Conservation (phyloP, 2,329 filamentous ascomycete genomes). For the Onygenales sp. region DNA sequence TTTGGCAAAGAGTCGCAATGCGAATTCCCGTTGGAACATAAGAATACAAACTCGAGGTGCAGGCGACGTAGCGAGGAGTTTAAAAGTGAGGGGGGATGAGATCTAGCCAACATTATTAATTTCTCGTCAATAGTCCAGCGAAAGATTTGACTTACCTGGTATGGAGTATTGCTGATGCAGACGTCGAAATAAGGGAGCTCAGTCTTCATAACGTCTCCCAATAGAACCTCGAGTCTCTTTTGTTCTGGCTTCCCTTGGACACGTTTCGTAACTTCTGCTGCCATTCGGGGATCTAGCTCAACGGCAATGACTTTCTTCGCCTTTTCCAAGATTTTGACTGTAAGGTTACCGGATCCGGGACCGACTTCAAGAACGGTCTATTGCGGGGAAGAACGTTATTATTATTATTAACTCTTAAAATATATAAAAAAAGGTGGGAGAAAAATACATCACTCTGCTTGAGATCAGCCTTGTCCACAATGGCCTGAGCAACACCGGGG, state of each 20-base stretch:
- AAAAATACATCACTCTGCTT: slow-evolving; percentile 65
- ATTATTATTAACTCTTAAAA: neutral
- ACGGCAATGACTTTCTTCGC: slow-evolving; percentile 77
- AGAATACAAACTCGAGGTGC: slow-evolving; percentile 78
- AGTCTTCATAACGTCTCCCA: slow-evolving; percentile 91
- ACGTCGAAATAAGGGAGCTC: slow-evolving; percentile 71
- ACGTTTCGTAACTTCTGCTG: slow-evolving; percentile 84
- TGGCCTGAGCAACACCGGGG: slow-evolving; percentile 70
- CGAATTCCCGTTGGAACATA: slow-evolving; percentile 96
- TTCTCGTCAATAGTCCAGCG: neutral
- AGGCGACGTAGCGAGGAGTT: slow-evolving; percentile 71
- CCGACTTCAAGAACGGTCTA: slow-evolving; percentile 83
- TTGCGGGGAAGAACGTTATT: slow-evolving; percentile 3
- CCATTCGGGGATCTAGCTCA: slow-evolving; percentile 94
- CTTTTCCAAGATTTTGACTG: slow-evolving; percentile 77
- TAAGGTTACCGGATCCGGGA: slow-evolving; percentile 77
- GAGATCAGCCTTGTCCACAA: slow-evolving; percentile 76
- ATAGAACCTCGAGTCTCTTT: slow-evolving; percentile 73
- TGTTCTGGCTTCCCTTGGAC: slow-evolving; percentile 82
- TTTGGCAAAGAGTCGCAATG: slow-evolving; percentile 76
- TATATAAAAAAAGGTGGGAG: neutral
- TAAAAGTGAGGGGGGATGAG: slow-evolving; percentile 83
- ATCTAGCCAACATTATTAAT: slow-evolving; percentile 45
- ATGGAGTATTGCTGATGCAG: slow-evolving; percentile 70
- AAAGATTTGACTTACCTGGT: slow-evolving; percentile 40